These are phyloP conservation scores for Fusarium veterinarium DNA, from an alignment of 2,329 filamentous ascomycete species.

Conservation along the genomic window DNA sequence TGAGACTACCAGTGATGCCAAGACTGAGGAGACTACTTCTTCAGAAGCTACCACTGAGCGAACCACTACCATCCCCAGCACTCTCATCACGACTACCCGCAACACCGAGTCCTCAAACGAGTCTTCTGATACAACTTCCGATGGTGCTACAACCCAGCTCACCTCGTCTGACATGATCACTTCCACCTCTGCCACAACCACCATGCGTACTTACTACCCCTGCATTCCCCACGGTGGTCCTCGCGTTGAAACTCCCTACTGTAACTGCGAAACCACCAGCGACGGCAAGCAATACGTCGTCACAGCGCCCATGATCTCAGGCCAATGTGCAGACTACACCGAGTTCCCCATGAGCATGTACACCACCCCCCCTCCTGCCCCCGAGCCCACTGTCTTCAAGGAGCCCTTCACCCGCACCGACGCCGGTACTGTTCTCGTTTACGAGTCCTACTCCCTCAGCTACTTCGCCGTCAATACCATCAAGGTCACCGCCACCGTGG, in stretches of 20 bases:
- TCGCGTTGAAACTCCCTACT: background rate
- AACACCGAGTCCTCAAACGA: background rate
- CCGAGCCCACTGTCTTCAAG: background rate
- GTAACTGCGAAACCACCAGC: conserved; percentile 15
- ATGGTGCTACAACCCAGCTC: background rate
- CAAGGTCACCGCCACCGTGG: background rate
- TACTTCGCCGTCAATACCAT: conserved; percentile 11
- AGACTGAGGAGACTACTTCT: background rate
- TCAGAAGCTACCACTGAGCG: background rate
- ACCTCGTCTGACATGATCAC: background rate
- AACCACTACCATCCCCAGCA: background rate
- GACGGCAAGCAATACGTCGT: background rate
- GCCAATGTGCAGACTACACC: background rate
- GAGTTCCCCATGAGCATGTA: conserved; percentile 14
- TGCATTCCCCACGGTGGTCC: background rate
- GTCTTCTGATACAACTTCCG: background rate
- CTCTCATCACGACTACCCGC: conserved; percentile 12
- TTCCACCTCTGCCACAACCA: background rate
- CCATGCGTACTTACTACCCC: conserved; percentile 9
- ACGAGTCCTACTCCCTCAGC: conserved; percentile 4
- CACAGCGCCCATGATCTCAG: conserved; percentile 7
- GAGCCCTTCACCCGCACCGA: background rate
- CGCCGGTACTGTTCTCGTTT: background rate
- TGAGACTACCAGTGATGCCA: background rate
- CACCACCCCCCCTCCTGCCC: background rate